phyloP scores from a whole-genome alignment of 306 rosid species.

The Acacia confusa region DNA sequence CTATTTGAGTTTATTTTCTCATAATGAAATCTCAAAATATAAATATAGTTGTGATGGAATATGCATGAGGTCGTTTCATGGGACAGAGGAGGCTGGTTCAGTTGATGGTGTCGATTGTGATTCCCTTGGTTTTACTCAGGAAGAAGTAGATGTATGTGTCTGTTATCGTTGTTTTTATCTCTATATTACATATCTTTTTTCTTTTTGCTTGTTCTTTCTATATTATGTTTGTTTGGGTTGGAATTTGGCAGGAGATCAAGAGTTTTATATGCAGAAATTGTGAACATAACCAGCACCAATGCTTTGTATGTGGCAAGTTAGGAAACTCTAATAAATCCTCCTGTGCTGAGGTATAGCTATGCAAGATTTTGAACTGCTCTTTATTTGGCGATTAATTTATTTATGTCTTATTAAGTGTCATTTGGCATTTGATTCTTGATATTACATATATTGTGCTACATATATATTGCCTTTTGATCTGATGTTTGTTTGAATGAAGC shows the following conservation, averaged over 20 bases:
- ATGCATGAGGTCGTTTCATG: constrained; percentile 94
- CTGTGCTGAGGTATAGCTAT: constrained; percentile 66
- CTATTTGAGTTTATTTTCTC: constrained; percentile 12
- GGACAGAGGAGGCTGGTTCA: constrained; percentile 55
- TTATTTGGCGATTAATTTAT: constrained; percentile 14
- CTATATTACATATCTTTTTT: constrained; percentile 2
- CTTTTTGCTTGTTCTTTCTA: constrained; percentile 21
- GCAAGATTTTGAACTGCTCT: constrained; percentile 9
- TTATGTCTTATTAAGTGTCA: not conserved
- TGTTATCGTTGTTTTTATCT: constrained; percentile 17
- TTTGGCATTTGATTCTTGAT: not conserved
- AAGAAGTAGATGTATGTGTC: constrained; percentile 77
- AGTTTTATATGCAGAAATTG: constrained; percentile 80
- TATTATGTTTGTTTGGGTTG: constrained; percentile 25
- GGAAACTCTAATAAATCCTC: constrained; percentile 76
- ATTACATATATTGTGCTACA: not conserved
- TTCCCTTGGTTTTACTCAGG: constrained; percentile 69
- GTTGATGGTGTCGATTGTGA: constrained; percentile 37
- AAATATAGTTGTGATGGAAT: constrained; percentile 85
- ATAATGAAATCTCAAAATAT: constrained; percentile 16
- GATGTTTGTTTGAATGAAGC: not conserved
- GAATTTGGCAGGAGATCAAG: constrained; percentile 62
- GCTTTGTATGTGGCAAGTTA: constrained; percentile 81
- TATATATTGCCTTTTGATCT: not conserved
- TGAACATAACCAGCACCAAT: constrained; percentile 71